A percentile compares a stretch with the other conserved stretches of the same genome.
Conservation (phyloP, 805 yeast genomes). For the Ogataea trehalophila region DNA sequence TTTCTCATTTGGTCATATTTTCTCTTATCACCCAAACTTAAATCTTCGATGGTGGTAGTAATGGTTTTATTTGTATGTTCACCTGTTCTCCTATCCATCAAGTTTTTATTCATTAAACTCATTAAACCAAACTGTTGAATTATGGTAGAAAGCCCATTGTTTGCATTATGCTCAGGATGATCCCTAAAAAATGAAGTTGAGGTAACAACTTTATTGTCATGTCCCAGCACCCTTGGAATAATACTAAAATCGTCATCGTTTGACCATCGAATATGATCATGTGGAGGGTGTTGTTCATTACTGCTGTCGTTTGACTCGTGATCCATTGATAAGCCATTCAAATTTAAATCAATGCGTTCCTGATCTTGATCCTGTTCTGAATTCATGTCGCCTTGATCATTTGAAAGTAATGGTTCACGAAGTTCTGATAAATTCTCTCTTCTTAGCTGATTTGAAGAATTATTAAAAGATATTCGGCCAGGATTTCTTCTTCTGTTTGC, state of each 20-base stretch:
- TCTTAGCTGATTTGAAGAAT: too few species aligned
- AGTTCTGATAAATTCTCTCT: too few species aligned
- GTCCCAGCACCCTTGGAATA: constrained; percentile 20
- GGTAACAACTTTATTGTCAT: constrained; percentile 4
- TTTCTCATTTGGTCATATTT: constrained; percentile 11
- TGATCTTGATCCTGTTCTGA: too few species aligned
- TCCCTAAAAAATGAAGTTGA: constrained; percentile 23
- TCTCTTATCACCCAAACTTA: constrained; percentile 11
- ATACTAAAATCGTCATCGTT: constrained; percentile 19
- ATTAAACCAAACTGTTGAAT: constrained; percentile 23
- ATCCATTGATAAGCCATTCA: not conserved
- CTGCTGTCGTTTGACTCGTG: too few species aligned
- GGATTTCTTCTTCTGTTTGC: not conserved
- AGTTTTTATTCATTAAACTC: constrained; percentile 23
- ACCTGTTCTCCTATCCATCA: constrained; percentile 16
- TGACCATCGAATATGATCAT: constrained; percentile 25
- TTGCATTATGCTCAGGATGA: constrained; percentile 23
- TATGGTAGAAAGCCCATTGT: constrained; percentile 10
- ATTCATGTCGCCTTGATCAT: too few species aligned
- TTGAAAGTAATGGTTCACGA: too few species aligned
- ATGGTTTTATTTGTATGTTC: not conserved
- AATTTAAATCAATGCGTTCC: not conserved
- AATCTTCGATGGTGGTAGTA: too few species aligned
- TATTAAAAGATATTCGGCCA: too few species aligned
- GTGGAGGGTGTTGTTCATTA: constrained; percentile 1